Conservation (phyloP, 2,329 filamentous ascomycete species). For the Metarhizium brunneum region DNA sequence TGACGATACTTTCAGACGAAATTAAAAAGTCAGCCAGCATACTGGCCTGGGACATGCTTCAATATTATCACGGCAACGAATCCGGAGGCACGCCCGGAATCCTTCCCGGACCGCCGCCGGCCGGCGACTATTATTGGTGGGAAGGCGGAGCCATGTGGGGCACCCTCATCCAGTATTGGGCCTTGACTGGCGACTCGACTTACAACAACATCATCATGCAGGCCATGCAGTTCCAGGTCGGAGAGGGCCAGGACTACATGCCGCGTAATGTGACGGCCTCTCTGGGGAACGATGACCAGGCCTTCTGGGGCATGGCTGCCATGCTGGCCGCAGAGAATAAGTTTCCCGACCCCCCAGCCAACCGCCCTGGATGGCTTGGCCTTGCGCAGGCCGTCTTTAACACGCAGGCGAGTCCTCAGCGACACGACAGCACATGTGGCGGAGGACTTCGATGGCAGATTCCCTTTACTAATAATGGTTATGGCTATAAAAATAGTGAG, state of each 20-base stretch:
- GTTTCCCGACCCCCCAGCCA: conserved; percentile 46
- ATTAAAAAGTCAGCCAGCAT: conserved; percentile 5
- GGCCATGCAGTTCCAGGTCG: conserved; percentile 48
- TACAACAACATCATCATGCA: conserved; percentile 51
- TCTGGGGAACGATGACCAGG: conserved; percentile 61
- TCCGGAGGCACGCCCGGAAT: conserved; percentile 4
- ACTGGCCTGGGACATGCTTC: conserved; percentile 5
- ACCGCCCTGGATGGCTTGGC: conserved; percentile 31
- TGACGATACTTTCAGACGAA: conserved; percentile 1
- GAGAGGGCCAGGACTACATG: conserved; percentile 46
- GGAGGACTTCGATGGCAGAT: background rate
- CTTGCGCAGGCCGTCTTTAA: background rate
- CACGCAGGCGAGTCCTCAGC: background rate
- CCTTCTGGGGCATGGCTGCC: conserved; percentile 59
- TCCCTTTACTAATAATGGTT: conserved; percentile 56
- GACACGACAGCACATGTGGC: background rate
- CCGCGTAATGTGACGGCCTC: conserved; percentile 48
- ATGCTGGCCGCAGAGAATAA: conserved; percentile 57
- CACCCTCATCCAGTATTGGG: conserved; percentile 60
- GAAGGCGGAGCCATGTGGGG: conserved; percentile 61
- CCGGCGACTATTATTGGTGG: conserved; percentile 61
- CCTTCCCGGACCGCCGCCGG: conserved; percentile 39
- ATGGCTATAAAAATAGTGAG: conserved; percentile 61
- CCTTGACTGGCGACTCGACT: conserved; percentile 52
- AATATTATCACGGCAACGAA: conserved; percentile 7